Percentiles rank a stretch among this genome's conserved stretches.
phyloP scores from a whole-genome alignment of 495 filamentous ascomycete genomes.

The Parathielavia hyrcaniae region DNA sequence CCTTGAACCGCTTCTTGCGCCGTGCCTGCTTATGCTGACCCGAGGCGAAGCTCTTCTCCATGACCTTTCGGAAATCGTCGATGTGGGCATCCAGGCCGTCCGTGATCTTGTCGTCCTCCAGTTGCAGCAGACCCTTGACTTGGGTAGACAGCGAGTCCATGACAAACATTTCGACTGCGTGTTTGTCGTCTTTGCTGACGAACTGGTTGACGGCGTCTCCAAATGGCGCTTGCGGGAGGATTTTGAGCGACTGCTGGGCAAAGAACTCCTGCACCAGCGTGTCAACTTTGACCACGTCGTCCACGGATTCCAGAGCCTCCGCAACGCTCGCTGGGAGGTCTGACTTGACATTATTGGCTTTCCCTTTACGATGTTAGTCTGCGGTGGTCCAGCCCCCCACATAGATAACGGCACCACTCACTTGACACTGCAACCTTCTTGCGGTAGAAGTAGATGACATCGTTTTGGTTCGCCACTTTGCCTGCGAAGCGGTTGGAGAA shows the following conservation, averaged over 20 bases:
- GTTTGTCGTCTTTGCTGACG: slow-evolving; percentile 91
- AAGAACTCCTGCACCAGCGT: slow-evolving; percentile 82
- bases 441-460: slow-evolving; percentile 87
- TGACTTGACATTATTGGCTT: slow-evolving; percentile 32
- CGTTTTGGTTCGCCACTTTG: slow-evolving; percentile 87
- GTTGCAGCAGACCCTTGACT: slow-evolving; percentile 65
- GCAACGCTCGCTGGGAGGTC: slow-evolving; percentile 54
- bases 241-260: slow-evolving; percentile 74
- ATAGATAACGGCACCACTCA: slow-evolving; percentile 19
- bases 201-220: slow-evolving; percentile 90
- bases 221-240: slow-evolving; percentile 84
- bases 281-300: slow-evolving; percentile 83
- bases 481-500: slow-evolving; percentile 91
- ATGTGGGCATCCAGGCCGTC: slow-evolving; percentile 61
- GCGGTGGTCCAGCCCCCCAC: neutral
- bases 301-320: slow-evolving; percentile 54
- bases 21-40: slow-evolving; percentile 57
- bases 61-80: slow-evolving; percentile 59
- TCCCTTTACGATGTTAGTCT: slow-evolving; percentile 21
- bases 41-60: slow-evolving; percentile 65
- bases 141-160: slow-evolving; percentile 70
- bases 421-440: slow-evolving; percentile 58
- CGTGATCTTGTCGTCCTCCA: slow-evolving; percentile 57
- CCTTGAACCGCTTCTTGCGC: slow-evolving; percentile 51
- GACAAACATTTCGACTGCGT: slow-evolving; percentile 86